A percentile compares a stretch with the other conserved stretches of the same genome.
phyloP scores from a whole-genome alignment of 1,284 basidiomycete species.

The Hortiboletus rubellus region DNA sequence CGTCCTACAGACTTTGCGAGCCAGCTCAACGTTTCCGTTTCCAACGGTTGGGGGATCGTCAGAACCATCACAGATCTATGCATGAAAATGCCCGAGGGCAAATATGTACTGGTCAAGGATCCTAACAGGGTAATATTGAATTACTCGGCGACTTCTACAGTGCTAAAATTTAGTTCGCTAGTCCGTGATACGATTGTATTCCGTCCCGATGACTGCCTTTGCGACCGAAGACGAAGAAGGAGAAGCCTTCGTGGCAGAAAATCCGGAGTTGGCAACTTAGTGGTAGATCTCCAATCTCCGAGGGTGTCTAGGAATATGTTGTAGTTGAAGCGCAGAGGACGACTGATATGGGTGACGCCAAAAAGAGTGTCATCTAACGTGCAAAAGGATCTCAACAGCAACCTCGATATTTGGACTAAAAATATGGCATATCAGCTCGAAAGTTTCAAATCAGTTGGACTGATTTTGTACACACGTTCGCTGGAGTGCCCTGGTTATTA shows the following conservation, averaged over 20 bases:
- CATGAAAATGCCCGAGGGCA: slow-evolving; percentile 95
- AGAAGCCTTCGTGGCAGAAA: slow-evolving; percentile 51
- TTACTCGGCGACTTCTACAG: neutral
- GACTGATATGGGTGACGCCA: slow-evolving; percentile 1
- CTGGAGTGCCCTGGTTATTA: slow-evolving; percentile 78
- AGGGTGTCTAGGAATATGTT: neutral
- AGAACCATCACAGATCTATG: slow-evolving; percentile 90
- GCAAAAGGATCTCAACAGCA: slow-evolving; percentile 78
- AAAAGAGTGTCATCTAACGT: slow-evolving; percentile 31
- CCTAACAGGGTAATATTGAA: slow-evolving; percentile 78
- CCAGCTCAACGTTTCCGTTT: slow-evolving; percentile 93
- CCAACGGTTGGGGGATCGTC: slow-evolving; percentile 99
- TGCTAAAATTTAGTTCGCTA: slow-evolving; percentile 37
- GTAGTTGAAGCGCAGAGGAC: neutral
- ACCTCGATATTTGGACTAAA: slow-evolving; percentile 71
- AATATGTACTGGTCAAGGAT: slow-evolving; percentile 94
- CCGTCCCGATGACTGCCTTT: slow-evolving; percentile 87
- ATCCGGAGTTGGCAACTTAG: slow-evolving; percentile 40
- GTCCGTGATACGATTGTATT: slow-evolving; percentile 93
- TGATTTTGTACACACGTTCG: slow-evolving; percentile 59
- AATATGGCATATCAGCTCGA: slow-evolving; percentile 6
- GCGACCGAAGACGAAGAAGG: slow-evolving; percentile 63
- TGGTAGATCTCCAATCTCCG: slow-evolving; percentile 8
- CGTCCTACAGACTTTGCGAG: slow-evolving; percentile 93
- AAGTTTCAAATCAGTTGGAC: neutral